Conservation (phyloP, 2,329 filamentous ascomycete genomes). For the Magnaporthales sp. region DNA sequence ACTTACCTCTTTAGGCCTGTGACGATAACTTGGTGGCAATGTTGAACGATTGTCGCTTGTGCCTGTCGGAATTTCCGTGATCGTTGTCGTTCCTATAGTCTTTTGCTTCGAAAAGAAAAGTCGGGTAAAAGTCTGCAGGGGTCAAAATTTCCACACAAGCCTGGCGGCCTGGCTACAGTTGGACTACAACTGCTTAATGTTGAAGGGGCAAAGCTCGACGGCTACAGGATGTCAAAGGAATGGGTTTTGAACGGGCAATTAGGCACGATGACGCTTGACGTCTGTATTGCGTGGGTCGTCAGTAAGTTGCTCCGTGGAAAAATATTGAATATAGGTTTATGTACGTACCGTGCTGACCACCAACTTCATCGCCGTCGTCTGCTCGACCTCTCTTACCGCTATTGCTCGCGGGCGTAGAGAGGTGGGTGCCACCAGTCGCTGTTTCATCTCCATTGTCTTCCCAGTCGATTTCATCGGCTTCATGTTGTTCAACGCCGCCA, state of each 20-base stretch:
- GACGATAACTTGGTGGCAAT: neutral
- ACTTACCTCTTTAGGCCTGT: neutral
- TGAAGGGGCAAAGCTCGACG: neutral
- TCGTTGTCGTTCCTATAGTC: neutral
- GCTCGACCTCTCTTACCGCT: slow-evolving; percentile 22
- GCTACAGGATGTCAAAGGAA: neutral
- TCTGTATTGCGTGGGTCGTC: slow-evolving; percentile 24
- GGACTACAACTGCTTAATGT: neutral
- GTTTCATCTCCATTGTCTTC: slow-evolving; percentile 25
- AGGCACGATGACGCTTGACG: slow-evolving; percentile 41
- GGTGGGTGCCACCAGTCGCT: slow-evolving; percentile 10
- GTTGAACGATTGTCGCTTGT: neutral
- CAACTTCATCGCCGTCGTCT: slow-evolving; percentile 24
- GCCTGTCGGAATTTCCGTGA: neutral
- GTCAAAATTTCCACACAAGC: neutral
- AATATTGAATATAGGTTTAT: too few relatives aligned
- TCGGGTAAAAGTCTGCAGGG: neutral
- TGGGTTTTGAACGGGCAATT: neutral
- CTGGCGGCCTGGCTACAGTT: neutral
- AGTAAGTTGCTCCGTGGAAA: neutral
- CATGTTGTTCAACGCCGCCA: neutral
- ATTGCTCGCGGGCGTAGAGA: slow-evolving; percentile 15
- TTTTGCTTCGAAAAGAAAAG: neutral
- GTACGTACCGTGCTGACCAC: slow-evolving; percentile 24
- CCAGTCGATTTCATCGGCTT: slow-evolving; percentile 26